Base-by-base conservation (phyloP, 805 yeast species). In the Cyberlindnera amylophila region DNA sequence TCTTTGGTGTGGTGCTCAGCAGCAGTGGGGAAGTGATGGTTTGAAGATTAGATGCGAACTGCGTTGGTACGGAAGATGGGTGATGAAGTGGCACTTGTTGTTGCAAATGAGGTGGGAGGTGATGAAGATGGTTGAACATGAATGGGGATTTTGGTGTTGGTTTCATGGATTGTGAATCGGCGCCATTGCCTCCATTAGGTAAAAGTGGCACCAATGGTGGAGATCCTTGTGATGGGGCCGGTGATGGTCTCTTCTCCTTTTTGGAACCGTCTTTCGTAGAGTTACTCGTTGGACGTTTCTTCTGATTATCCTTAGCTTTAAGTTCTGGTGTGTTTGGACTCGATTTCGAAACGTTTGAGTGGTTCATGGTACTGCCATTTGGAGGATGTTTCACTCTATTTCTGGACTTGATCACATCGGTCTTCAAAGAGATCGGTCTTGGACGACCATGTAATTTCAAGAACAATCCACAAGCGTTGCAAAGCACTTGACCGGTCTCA, bases 391-490 rank as follows among this genome's bases (percentile, higher is more conserved):
- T 82, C 57, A 85, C 83, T 56, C 98, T 75, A 61, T 90, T 90
- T 59, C 98, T 75, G 33, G 93, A 82, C 66, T 89, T 88, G 62
- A 90, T 90, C 23, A 90, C 89, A 66, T 90, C 96, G 10, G 96
- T 87, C 62, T 90, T 90, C 56, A 90, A 70, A 18, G 89, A 80
- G 41, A 89, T 89, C 6, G 98, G 97, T 55, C 98, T 74, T 30
- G 96, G 87, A 41, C 95, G 77, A 18, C 96, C 96, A 59, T 90
- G 98, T 32, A 90, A 73, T 65, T 90, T 90, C 46, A 89, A 66
- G 57, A 88, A 88, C 38, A 88, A 69, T 0, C 96, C 96, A 68
- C 96, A 88, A 9, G 98, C 98, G 66, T 90, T 90, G 63, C 98
- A 90, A 36, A 90, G 72, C 27, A 90, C 95, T 54, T 82, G 83